Percentiles rank a stretch among this genome's conserved stretches.
Evolutionary conservation across 1,284 basidiomycete genomes (phyloP).

Genomic region (Wallemia ichthyophaga): DNA sequence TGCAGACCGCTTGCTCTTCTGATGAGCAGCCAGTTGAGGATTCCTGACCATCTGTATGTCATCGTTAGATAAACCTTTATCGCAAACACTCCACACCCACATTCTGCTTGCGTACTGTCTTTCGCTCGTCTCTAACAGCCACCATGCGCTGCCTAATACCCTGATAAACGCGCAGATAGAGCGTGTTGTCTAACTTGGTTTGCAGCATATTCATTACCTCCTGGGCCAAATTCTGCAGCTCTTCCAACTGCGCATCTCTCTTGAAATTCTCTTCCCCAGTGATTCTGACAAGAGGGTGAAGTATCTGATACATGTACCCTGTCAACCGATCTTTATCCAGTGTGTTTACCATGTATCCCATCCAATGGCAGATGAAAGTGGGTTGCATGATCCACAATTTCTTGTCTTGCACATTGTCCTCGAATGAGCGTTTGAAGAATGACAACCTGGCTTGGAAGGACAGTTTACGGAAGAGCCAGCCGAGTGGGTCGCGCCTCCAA

Average conservation of each 20-base stretch:
- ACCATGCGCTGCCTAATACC: slow-evolving; percentile 40
- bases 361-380: slow-evolving; percentile 57
- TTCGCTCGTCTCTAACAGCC: slow-evolving; percentile 38
- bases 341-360: slow-evolving; percentile 56
- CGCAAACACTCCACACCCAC: slow-evolving; percentile 14
- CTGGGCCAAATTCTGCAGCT: slow-evolving; percentile 45
- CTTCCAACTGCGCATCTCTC: slow-evolving; percentile 43
- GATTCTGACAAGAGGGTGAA: slow-evolving; percentile 62
- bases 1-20: neutral
- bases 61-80: neutral
- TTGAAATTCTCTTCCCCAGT: slow-evolving; percentile 45
- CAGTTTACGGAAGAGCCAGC: slow-evolving; percentile 78
- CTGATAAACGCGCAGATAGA: slow-evolving; percentile 49
- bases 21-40: neutral
- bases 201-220: slow-evolving; percentile 76
- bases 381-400: slow-evolving; percentile 49
- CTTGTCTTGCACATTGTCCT: slow-evolving; percentile 13
- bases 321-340: slow-evolving; percentile 30
- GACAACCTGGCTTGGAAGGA: slow-evolving; percentile 52
- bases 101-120: slow-evolving; percentile 31
- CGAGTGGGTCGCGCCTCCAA: slow-evolving; percentile 28
- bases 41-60: neutral
- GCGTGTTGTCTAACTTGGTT: slow-evolving; percentile 47
- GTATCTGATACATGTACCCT: slow-evolving; percentile 46
- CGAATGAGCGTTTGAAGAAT: slow-evolving; percentile 9